Evolutionary conservation across 345 rosid genomes (phyloP).

Genomic region (Eucalyptus tenuipes): DNA sequence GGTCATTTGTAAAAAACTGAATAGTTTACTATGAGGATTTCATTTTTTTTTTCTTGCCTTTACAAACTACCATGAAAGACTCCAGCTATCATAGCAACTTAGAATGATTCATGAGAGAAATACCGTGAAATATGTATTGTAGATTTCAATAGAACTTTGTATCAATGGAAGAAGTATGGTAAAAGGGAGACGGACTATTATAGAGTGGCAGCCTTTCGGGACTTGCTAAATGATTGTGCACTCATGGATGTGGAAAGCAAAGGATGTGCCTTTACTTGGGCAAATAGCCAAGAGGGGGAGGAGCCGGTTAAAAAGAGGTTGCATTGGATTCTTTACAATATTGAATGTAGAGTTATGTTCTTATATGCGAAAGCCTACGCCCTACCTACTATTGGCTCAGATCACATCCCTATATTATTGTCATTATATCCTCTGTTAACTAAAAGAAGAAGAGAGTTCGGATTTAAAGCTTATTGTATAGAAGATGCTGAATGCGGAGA

Average conservation of each 20-base stretch:
- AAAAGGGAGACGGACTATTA: not conserved
- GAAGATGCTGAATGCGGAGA: not conserved
- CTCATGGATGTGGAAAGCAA: not conserved
- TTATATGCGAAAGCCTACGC: not conserved
- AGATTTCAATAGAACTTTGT: not conserved
- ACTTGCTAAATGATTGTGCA: too few species aligned
- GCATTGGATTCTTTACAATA: accelerated
- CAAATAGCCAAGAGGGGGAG: not conserved
- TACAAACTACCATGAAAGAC: too few species aligned
- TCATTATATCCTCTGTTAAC: too few species aligned
- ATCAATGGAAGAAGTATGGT: not conserved
- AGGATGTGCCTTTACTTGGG: not conserved
- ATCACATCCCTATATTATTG: not conserved
- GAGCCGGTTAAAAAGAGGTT: not conserved
- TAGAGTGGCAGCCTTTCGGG: too few species aligned
- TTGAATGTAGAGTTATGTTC: too few species aligned
- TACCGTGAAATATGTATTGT: not conserved
- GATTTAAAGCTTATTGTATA: not conserved
- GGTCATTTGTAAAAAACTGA: too few species aligned
- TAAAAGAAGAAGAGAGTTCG: too few species aligned
- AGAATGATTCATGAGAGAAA: too few species aligned
- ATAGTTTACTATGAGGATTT: too few species aligned
- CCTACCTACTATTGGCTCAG: not conserved
- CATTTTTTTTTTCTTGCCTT: not conserved
- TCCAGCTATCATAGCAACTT: too few species aligned